phyloP scores from a whole-genome alignment of 176 grass and related monocot species.

The Alloteropsis semialata region DNA sequence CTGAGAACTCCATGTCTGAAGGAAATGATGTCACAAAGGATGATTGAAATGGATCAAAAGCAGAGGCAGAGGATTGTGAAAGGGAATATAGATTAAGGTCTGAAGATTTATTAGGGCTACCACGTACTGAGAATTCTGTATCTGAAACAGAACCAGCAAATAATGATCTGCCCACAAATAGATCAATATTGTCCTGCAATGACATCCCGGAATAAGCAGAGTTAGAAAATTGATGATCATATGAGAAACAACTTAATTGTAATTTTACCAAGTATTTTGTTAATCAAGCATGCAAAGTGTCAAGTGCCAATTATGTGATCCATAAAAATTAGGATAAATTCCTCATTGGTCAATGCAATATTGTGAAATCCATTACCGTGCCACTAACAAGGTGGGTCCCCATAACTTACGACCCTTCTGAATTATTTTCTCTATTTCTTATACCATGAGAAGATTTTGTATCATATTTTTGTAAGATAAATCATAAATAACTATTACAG shows the following conservation, averaged over 20 bases:
- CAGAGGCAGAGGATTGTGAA: constrained; percentile 6
- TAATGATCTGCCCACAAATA: constrained; percentile 42
- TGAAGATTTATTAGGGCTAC: constrained; percentile 12
- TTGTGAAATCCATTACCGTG: background rate
- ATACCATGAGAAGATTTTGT: background rate
- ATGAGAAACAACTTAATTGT: background rate
- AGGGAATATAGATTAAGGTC: constrained; percentile 14
- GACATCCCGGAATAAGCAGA: background rate
- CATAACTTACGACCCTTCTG: background rate
- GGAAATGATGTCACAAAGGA: constrained; percentile 31
- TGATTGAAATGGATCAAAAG: constrained; percentile 35
- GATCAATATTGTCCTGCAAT: constrained; percentile 55
- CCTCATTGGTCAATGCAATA: background rate
- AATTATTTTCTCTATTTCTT: background rate
- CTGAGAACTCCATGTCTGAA: constrained; percentile 22
- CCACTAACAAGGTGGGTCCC: background rate
- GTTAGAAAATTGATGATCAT: background rate
- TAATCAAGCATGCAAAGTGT: background rate
- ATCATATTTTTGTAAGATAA: constrained; percentile 11
- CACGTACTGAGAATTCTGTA: constrained; percentile 26
- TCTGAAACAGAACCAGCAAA: constrained; percentile 35
- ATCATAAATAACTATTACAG: background rate
- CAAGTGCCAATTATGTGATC: background rate
- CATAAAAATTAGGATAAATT: background rate
- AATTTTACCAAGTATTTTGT: background rate